Base-by-base conservation (phyloP, 2,329 filamentous ascomycete genomes). In the Eurotiales sp. region DNA sequence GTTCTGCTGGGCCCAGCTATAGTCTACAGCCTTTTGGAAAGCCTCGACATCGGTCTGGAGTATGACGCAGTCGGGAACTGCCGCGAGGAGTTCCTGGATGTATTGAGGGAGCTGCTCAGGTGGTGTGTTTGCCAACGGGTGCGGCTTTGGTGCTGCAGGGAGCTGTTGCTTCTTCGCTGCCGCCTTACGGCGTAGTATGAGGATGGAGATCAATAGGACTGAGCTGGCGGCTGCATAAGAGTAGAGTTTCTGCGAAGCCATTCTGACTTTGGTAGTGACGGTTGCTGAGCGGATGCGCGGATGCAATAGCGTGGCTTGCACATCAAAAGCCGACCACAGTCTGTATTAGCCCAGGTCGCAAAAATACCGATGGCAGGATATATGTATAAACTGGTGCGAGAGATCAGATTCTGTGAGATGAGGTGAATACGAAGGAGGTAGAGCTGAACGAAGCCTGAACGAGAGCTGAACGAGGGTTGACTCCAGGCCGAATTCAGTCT, bases 1-100 rank as follows among this genome's bases (percentile, higher is more conserved):
- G 48, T 50, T 50, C 40, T 50, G 48, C 40, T 50, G 48, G 17
- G 48, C 40, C 48, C 48, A 50, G 32, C 40, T 50, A 30, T 44
- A 23, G 30, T 50, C 30, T 23, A 50, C 40, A 39, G 48, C 48
- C 19, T 34, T 19, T 29, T 50, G 45, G 36, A 47, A 47, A 32
- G 45, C 34, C 17, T 47, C 36, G 12, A 47, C 34, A 47, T 47
- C 25, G 36, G 23, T 40, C 17, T 47, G 34, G 36, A 47, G 45
- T 22, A 40, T 40, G 25, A 47, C 36, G 25, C 34, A 47, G 23
- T 15, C 8, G 17, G 45, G 12, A 47, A 47, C 15, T 40, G 45
- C 34, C 3, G 45, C 45, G n/a, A 47, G 34, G 17, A 47, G 45
- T 40, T 47, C 45, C 25, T 47, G 45, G 8, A 47, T 47, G 36